Evolutionary conservation across 2,329 filamentous ascomycete genomes (phyloP).

Genomic region (Ophiostoma piceae): DNA sequence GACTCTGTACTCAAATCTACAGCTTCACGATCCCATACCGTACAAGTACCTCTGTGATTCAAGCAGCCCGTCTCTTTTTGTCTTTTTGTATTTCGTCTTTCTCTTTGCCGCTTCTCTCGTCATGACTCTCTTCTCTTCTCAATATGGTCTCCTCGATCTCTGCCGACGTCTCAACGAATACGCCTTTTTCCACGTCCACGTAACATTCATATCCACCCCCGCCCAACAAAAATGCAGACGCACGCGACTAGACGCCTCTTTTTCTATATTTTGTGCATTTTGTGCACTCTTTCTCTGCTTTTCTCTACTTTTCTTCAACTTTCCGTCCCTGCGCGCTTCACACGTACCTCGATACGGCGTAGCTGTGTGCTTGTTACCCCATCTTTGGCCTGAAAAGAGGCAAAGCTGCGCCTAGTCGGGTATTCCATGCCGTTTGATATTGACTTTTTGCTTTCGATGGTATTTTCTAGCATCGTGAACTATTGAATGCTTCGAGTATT

Average conservation of each 20-base stretch:
- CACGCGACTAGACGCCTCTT: background rate
- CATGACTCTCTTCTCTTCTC: too few species aligned
- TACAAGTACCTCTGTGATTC: background rate
- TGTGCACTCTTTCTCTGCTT: background rate
- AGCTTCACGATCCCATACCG: background rate
- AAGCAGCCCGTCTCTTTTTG: background rate
- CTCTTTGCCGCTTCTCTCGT: too few species aligned
- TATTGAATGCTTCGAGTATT: background rate
- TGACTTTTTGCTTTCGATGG: background rate
- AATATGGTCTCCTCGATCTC: background rate
- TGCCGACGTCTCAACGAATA: background rate
- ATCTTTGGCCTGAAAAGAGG: background rate
- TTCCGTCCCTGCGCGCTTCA: background rate
- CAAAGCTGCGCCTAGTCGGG: background rate
- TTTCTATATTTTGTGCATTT: background rate
- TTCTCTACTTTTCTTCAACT: background rate
- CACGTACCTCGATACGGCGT: background rate
- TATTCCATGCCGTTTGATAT: background rate
- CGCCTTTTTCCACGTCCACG: conserved; percentile 1
- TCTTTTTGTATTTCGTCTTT: background rate
- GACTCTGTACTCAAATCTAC: background rate
- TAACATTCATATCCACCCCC: background rate
- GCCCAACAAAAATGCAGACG: background rate
- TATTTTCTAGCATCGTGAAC: background rate
- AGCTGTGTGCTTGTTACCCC: background rate